phyloP scores from a whole-genome alignment of 768 basidiomycete species.

The Russula abietina region DNA sequence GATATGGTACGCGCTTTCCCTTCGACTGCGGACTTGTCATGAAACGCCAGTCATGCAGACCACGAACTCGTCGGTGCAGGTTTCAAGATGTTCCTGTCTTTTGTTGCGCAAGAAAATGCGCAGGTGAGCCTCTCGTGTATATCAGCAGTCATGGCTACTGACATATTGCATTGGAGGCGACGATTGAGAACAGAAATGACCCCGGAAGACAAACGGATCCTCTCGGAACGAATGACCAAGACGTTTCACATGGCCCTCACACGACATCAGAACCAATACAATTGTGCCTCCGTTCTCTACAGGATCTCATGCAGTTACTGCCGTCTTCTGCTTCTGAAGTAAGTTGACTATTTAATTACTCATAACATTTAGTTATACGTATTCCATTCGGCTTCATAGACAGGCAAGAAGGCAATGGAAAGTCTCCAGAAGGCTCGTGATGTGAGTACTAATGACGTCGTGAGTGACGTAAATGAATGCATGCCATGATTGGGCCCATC shows the following conservation, averaged over 20 bases:
- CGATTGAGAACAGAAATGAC: neutral
- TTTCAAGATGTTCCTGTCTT: neutral
- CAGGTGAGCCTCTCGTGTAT: neutral
- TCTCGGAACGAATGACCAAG: neutral
- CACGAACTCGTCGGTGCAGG: neutral
- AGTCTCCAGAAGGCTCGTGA: conserved; percentile 2
- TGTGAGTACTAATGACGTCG: no score
- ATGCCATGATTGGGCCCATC: neutral
- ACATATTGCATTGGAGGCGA: neutral
- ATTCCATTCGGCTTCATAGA: neutral
- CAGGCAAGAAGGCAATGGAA: neutral
- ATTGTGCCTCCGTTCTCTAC: conserved; percentile 1
- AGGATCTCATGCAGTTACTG: conserved; percentile 3
- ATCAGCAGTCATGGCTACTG: neutral
- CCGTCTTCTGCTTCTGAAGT: neutral
- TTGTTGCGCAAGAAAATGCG: neutral
- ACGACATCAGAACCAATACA: conserved; percentile 13
- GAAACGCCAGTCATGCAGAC: neutral
- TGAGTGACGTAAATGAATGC: neutral
- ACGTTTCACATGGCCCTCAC: neutral
- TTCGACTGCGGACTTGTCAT: neutral
- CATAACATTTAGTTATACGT: neutral
- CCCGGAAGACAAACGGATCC: neutral
- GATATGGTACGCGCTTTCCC: neutral
- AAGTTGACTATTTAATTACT: neutral